Conservation (phyloP, 768 basidiomycete species). For the Kwoniella heveanensis region DNA sequence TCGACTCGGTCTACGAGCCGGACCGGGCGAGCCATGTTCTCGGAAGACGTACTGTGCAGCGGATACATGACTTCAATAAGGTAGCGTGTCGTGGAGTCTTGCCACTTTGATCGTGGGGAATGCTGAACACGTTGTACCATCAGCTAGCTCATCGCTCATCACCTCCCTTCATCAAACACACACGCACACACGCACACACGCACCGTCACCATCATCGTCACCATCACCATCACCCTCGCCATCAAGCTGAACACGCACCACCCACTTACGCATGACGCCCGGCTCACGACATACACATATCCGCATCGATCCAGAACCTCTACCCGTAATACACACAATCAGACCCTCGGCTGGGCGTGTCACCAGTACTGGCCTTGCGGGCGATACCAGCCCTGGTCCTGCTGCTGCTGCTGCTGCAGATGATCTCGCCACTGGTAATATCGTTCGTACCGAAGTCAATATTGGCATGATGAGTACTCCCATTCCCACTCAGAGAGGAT, state of each 20-base stretch:
- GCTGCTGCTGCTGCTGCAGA: background rate
- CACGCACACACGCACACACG: background rate
- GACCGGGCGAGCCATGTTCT: too few species aligned
- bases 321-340: too few species aligned
- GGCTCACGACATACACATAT: background rate
- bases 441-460: background rate
- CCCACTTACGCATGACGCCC: background rate
- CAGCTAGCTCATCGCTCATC: background rate
- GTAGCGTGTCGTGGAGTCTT: too few species aligned
- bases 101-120: too few species aligned
- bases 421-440: background rate
- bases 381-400: background rate
- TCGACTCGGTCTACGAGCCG: too few species aligned
- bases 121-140: too few species aligned
- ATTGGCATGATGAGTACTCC: background rate
- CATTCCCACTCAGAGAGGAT: background rate
- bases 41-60: too few species aligned
- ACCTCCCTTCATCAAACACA: background rate
- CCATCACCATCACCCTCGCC: too few species aligned
- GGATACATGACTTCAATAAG: too few species aligned
- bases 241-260: too few species aligned
- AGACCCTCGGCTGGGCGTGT: background rate
- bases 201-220: too few species aligned
- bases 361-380: background rate
- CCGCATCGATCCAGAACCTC: background rate